phyloP scores from a whole-genome alignment of 1,284 basidiomycete genomes.

The Lentinula novae-zelandiae region DNA sequence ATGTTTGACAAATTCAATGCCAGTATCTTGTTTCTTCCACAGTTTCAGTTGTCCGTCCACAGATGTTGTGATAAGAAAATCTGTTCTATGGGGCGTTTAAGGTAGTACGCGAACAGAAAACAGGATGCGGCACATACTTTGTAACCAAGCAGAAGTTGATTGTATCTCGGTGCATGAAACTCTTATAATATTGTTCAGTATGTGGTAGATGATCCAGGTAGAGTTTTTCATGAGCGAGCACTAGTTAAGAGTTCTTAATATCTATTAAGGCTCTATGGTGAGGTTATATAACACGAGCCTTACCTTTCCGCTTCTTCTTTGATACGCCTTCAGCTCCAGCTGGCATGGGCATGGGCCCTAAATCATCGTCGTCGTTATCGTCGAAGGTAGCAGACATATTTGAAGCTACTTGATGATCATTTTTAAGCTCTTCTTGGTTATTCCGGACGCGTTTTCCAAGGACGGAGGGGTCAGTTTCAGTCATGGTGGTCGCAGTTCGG shows the following conservation, averaged over 20 bases:
- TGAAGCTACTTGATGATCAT: conserved; percentile 21
- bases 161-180: conserved; percentile 97
- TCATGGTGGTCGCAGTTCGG: conserved; percentile 25
- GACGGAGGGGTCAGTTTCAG: conserved; percentile 36
- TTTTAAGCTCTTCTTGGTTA: conserved; percentile 24
- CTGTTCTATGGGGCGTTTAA: conserved; percentile 53
- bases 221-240: conserved; percentile 55
- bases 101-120: background rate
- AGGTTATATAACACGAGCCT: conserved; percentile 20
- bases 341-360: conserved; percentile 76
- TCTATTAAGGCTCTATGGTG: conserved; percentile 41
- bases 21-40: conserved; percentile 96
- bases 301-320: conserved; percentile 76
- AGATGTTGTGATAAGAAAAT: conserved; percentile 93
- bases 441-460: conserved; percentile 64
- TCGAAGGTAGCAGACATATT: conserved; percentile 34
- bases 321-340: conserved; percentile 34
- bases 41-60: conserved; percentile 95
- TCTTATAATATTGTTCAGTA: conserved; percentile 93
- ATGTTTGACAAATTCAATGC: conserved; percentile 92
- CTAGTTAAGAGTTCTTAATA: conserved; percentile 27
- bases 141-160: conserved; percentile 88
- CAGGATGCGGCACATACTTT: conserved; percentile 46
- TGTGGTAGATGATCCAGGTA: conserved; percentile 91
- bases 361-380: conserved; percentile 62